Percentiles rank a stretch among this genome's conserved stretches.
Evolutionary conservation across 768 basidiomycete genomes (phyloP).

Genomic region (Boletus fagicola): DNA sequence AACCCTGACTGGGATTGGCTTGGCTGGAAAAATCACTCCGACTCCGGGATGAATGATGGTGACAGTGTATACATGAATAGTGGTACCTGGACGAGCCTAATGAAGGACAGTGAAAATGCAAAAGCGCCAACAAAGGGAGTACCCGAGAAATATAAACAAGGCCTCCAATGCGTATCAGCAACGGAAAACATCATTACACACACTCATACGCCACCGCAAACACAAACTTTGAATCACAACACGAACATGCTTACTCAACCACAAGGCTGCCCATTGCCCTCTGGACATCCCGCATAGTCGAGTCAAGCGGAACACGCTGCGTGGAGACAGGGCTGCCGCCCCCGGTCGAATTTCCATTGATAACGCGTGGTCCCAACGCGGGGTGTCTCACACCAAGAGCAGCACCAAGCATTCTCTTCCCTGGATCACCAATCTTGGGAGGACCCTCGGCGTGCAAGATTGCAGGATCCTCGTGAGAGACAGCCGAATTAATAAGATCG

Average conservation of each 20-base stretch:
- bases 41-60: conserved; percentile 8
- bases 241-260: conserved; percentile 53
- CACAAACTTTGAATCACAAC: conserved; percentile 12
- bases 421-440: conserved; percentile 86
- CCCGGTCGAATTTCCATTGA: conserved; percentile 41
- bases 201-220: conserved; percentile 19
- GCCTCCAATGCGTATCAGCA: conserved; percentile 20
- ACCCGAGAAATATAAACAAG: conserved; percentile 22
- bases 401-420: conserved; percentile 85
- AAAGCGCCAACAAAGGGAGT: conserved; percentile 7
- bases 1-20: conserved; percentile 13
- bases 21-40: neutral
- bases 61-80: conserved; percentile 23
- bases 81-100: conserved; percentile 28
- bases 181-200: conserved; percentile 22
- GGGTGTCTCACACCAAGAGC: conserved; percentile 85
- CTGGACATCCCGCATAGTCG: conserved; percentile 64
- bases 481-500: conserved; percentile 75
- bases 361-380: conserved; percentile 58
- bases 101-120: conserved; percentile 27
- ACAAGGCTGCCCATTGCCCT: conserved; percentile 75
- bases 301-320: conserved; percentile 45
- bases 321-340: conserved; percentile 29
- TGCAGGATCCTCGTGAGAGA: conserved; percentile 60
- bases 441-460: conserved; percentile 53